Evolutionary conservation across 768 basidiomycete species (phyloP).

Genomic region (Lentinula edodes): DNA sequence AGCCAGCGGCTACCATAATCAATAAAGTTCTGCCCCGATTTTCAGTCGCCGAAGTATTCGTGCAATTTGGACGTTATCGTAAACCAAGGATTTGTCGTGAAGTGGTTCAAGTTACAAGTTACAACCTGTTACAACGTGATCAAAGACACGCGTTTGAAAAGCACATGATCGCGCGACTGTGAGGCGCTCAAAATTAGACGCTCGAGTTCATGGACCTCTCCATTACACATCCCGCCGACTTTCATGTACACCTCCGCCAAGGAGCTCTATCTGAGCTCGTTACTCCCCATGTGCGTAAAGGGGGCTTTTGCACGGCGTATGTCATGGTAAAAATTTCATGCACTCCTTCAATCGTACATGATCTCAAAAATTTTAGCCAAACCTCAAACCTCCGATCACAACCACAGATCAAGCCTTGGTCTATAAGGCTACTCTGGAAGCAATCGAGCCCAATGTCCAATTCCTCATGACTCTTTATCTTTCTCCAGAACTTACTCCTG

Average conservation of each 20-base stretch:
- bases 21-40: not conserved
- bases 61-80: not conserved
- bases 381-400: constrained; percentile 84
- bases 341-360: constrained; percentile 8
- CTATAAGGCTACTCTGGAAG: constrained; percentile 73
- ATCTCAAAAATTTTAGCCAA: constrained; percentile 56
- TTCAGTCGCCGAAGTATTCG: not conserved
- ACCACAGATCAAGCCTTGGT: constrained; percentile 73
- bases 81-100: constrained; percentile 5
- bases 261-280: constrained; percentile 78
- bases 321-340: constrained; percentile 71
- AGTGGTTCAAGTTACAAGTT: not conserved
- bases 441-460: constrained; percentile 70
- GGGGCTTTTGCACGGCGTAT: constrained; percentile 89
- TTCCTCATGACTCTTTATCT: constrained; percentile 97
- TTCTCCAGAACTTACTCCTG: constrained; percentile 84
- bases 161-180: not conserved
- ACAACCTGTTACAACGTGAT: not conserved
- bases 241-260: constrained; percentile 96
- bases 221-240: constrained; percentile 73
- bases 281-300: constrained; percentile 82
- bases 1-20: constrained; percentile 75
- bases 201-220: constrained; percentile 31
- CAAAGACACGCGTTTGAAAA: constrained; percentile 23
- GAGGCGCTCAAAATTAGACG: not conserved